Conservation (phyloP, 2,329 filamentous ascomycete genomes). For the Escovopsis sp. region DNA sequence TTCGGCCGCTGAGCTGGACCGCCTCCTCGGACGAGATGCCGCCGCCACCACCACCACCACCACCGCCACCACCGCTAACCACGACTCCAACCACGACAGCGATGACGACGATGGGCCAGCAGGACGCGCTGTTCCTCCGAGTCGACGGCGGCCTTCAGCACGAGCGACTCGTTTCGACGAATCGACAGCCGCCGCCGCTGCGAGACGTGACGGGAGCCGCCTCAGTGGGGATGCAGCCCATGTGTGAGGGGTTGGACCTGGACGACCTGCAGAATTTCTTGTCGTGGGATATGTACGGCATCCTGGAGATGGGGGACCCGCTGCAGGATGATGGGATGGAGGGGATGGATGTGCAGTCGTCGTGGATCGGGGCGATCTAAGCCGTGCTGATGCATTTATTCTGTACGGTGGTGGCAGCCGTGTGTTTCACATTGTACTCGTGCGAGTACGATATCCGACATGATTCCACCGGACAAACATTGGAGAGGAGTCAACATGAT, state of each 20-base stretch:
- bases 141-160: slow-evolving; percentile 19
- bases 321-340: slow-evolving; percentile 21
- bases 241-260: slow-evolving; percentile 21
- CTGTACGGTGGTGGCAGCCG: background rate
- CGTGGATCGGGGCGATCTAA: slow-evolving; percentile 4
- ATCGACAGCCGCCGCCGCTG: background rate
- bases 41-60: slow-evolving; percentile 4
- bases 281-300: slow-evolving; percentile 26
- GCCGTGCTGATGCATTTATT: too few species aligned
- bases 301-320: slow-evolving; percentile 24
- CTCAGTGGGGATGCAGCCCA: slow-evolving; percentile 10
- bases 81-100: slow-evolving; percentile 15
- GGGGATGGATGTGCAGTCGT: slow-evolving; percentile 14
- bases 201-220: background rate
- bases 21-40: too few species aligned
- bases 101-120: slow-evolving; percentile 12
- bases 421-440: background rate
- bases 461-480: too few species aligned
- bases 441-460: slow-evolving; percentile 1
- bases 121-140: slow-evolving; percentile 10
- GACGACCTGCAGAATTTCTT: slow-evolving; percentile 24
- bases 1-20: slow-evolving; percentile 9
- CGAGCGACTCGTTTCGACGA: slow-evolving; percentile 17
- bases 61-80: slow-evolving; percentile 9
- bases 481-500: too few species aligned